Percentiles rank a stretch among this genome's conserved stretches.
phyloP scores from a whole-genome alignment of 352 stramenopile species.

The Phytophthora pini region DNA sequence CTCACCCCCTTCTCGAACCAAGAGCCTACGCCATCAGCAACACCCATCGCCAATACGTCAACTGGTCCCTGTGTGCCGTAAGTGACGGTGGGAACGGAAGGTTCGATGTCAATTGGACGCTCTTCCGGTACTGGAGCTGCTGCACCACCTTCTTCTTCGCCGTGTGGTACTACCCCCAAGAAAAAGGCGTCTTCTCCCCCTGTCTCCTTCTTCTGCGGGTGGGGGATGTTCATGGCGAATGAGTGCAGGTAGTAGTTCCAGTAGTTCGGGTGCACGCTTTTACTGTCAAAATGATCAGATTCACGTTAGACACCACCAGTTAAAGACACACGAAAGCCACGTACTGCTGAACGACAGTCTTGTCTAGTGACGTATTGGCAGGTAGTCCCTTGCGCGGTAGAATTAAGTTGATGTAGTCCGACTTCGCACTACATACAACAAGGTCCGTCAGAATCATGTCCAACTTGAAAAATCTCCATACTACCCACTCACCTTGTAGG shows the following conservation, averaged over 20 bases:
- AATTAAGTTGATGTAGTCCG: slow-evolving; percentile 91
- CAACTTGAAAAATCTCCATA: background rate
- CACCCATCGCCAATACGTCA: slow-evolving; percentile 91
- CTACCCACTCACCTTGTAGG: slow-evolving; percentile 48
- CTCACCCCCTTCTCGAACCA: slow-evolving; percentile 96
- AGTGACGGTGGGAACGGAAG: slow-evolving; percentile 32
- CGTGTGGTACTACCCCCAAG: slow-evolving; percentile 66
- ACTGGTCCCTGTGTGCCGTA: slow-evolving; percentile 58
- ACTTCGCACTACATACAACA: slow-evolving; percentile 73
- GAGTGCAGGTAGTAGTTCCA: slow-evolving; percentile 73
- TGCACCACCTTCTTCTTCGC: slow-evolving; percentile 50
- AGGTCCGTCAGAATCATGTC: background rate
- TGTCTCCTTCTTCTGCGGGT: slow-evolving; percentile 75
- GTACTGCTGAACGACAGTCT: slow-evolving; percentile 48
- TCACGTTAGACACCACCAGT: slow-evolving; percentile 4
- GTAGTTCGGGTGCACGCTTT: slow-evolving; percentile 41
- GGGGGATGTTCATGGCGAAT: slow-evolving; percentile 81
- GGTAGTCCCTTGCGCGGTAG: slow-evolving; percentile 81
- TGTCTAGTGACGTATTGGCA: slow-evolving; percentile 66
- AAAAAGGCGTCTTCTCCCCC: slow-evolving; percentile 95
- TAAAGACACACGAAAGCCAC: slow-evolving; percentile 3
- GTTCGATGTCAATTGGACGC: slow-evolving; percentile 29
- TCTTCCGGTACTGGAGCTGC: slow-evolving; percentile 24
- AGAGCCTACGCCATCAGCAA: slow-evolving; percentile 96
- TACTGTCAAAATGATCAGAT: slow-evolving; percentile 26